Conservation (phyloP, 192 early-diverging fungal genomes). For the Anaeromyces robustus region DNA sequence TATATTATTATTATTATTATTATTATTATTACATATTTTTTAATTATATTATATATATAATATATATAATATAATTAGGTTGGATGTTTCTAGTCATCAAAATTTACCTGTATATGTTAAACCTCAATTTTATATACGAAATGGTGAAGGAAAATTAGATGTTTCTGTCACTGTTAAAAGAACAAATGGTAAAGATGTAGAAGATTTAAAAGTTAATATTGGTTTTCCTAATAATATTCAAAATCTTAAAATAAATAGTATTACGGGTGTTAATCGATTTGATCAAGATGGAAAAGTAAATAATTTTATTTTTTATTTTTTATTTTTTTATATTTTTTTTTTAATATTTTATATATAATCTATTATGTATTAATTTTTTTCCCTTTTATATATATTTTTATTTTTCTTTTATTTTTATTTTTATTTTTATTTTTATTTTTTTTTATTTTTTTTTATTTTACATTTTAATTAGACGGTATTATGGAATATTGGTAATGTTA, state of each 20-base stretch:
- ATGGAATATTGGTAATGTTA: too few species aligned
- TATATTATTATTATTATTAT: too few species aligned
- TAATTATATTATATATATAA: too few species aligned
- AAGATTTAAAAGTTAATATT: not conserved
- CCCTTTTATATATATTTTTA: too few species aligned
- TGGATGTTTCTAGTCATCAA: not conserved
- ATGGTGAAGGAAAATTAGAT: not conserved
- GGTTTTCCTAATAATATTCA: not conserved
- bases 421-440: too few species aligned
- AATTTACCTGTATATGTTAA: not conserved
- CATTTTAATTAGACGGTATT: too few species aligned
- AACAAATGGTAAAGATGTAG: not conserved
- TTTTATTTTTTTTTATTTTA: too few species aligned
- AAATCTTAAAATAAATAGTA: not conserved
- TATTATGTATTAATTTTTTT: too few species aligned
- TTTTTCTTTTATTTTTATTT: too few species aligned
- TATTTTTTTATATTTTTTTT: not conserved
- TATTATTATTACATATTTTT: too few species aligned
- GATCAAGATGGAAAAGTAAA: not conserved
- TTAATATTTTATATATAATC: too few species aligned
- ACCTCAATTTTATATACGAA: not conserved
- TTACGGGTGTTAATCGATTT: not conserved
- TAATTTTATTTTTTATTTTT: not conserved
- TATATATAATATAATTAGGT: not conserved
- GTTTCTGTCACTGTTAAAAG: not conserved